Conservation (phyloP, 306 rosid species). For the Vachellia collinsii region DNA sequence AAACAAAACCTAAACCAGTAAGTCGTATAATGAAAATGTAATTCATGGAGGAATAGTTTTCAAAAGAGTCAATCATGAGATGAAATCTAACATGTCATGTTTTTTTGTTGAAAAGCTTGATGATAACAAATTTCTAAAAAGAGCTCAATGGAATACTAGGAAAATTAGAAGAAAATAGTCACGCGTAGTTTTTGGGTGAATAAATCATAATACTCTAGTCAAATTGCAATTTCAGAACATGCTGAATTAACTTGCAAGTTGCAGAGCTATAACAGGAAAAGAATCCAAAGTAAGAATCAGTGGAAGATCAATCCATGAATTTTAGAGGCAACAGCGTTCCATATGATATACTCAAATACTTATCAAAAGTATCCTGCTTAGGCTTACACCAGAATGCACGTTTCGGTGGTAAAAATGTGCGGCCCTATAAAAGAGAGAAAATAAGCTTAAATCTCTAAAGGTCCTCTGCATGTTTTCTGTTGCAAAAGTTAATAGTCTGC, state of each 20-base stretch:
- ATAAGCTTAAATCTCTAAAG: too few relatives aligned
- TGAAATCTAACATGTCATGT: neutral
- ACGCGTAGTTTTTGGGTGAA: neutral
- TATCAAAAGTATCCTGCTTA: neutral
- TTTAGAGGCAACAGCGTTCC: neutral
- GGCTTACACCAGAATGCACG: neutral
- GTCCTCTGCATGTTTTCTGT: neutral
- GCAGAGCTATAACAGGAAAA: neutral
- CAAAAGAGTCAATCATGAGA: neutral
- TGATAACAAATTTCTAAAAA: neutral
- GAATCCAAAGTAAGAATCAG: slow-evolving; percentile 3
- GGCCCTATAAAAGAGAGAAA: neutral
- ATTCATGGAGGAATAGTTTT: neutral
- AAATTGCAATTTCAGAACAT: slow-evolving; percentile 22
- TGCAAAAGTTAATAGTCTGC: neutral
- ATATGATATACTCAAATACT: neutral
- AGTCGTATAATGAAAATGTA: neutral
- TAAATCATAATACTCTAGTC: neutral
- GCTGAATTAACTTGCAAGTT: neutral
- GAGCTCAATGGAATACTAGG: neutral
- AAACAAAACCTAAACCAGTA: neutral
- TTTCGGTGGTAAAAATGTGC: neutral
- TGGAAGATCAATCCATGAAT: slow-evolving; percentile 3
- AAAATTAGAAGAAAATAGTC: neutral
- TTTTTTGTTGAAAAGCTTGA: neutral